Conservation (phyloP, 805 yeast genomes). For the Peterozyma xylosa region DNA sequence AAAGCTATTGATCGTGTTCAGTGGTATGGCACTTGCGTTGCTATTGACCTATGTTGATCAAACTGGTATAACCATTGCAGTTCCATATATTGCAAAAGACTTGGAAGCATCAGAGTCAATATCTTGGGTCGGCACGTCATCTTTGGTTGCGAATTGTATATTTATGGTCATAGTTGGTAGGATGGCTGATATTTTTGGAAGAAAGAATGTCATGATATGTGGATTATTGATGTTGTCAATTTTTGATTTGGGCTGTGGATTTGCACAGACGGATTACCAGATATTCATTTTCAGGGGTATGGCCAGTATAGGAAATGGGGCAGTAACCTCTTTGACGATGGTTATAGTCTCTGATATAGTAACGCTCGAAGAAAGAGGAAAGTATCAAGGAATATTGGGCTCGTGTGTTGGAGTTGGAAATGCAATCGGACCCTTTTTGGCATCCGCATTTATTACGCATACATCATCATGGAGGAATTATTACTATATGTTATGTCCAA, state of each 20-base stretch:
- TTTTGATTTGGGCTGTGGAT: conserved; percentile 43
- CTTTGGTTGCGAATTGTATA: conserved; percentile 40
- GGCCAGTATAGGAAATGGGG: conserved; percentile 52
- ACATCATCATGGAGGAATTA: conserved; percentile 44
- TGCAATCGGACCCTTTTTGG: conserved; percentile 48
- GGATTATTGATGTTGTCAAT: conserved; percentile 31
- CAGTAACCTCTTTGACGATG: conserved; percentile 41
- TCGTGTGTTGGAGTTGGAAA: conserved; percentile 43
- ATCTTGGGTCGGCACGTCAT: conserved; percentile 54
- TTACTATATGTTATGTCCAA: conserved; percentile 40
- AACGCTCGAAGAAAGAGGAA: conserved; percentile 44
- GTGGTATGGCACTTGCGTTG: conserved; percentile 29
- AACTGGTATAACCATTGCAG: conserved; percentile 39
- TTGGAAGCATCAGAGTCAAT: conserved; percentile 38
- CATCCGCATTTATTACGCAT: conserved; percentile 38
- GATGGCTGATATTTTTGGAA: conserved; percentile 46
- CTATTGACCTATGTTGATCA: conserved; percentile 41
- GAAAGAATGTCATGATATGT: conserved; percentile 34
- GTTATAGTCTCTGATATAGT: conserved; percentile 48
- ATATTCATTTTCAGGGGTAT: conserved; percentile 45
- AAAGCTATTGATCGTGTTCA: conserved; percentile 28
- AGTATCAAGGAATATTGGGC: conserved; percentile 50
- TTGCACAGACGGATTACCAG: conserved; percentile 39
- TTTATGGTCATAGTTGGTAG: conserved; percentile 50
- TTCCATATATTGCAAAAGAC: conserved; percentile 39